Conservation (phyloP, 106 monocot species). For the Acorus calamus region DNA sequence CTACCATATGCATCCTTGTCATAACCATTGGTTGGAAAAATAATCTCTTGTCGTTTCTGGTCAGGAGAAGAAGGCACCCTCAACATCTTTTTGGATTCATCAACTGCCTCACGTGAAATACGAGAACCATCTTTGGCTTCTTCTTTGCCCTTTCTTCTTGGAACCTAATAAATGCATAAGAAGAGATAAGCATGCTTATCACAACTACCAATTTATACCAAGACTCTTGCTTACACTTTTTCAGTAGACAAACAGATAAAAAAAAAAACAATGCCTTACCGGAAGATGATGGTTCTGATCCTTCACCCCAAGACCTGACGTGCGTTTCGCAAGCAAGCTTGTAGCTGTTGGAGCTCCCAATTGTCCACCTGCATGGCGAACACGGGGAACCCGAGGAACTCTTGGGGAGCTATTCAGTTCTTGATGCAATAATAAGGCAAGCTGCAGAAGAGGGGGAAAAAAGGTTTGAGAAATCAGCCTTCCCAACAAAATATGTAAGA, state of each 20-base stretch:
- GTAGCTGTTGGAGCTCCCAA: slow-evolving; percentile 30
- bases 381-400: slow-evolving; percentile 83
- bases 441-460: slow-evolving; percentile 35
- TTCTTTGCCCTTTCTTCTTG: slow-evolving; percentile 71
- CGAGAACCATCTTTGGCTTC: slow-evolving; percentile 42
- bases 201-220: too few relatives aligned
- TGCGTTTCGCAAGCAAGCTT: slow-evolving; percentile 71
- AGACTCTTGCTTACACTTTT: too few relatives aligned
- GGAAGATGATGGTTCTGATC: slow-evolving; percentile 19
- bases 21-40: slow-evolving; percentile 14
- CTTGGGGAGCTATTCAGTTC: slow-evolving; percentile 98
- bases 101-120: slow-evolving; percentile 24
- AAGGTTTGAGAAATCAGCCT: neutral
- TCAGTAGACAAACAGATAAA: too few relatives aligned
- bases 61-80: slow-evolving; percentile 21
- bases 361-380: slow-evolving; percentile 50
- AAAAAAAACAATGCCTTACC: too few relatives aligned
- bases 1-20: slow-evolving; percentile 28
- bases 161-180: slow-evolving; percentile 26
- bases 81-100: slow-evolving; percentile 31
- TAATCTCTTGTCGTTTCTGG: slow-evolving; percentile 24
- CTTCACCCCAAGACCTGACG: slow-evolving; percentile 54
- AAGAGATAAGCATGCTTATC: neutral
- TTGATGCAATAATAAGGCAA: slow-evolving; percentile 88
- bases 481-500: neutral